Percentiles rank a stretch among this genome's conserved stretches.
These are phyloP conservation scores for Silene latifolia DNA, from an alignment of 148 eudicot genomes.

Conservation along the genomic window DNA sequence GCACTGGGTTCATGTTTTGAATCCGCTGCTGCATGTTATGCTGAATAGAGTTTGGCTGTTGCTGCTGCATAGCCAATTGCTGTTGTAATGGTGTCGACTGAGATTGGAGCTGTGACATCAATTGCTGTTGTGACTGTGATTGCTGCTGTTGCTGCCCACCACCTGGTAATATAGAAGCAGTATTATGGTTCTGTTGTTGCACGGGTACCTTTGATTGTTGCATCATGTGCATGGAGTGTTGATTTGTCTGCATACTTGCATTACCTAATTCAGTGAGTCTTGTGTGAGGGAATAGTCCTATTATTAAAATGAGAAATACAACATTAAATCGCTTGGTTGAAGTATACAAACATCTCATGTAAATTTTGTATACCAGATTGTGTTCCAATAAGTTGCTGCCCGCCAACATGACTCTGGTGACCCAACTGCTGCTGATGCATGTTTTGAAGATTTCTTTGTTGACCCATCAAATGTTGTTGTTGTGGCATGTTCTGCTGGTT, in stretches of 20 bases:
- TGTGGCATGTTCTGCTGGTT: slow-evolving; percentile 56
- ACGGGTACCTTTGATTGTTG: slow-evolving; percentile 59
- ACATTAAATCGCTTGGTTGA: background rate
- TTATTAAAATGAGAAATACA: background rate
- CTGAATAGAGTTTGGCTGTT: slow-evolving; percentile 52
- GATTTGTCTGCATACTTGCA: slow-evolving; percentile 54
- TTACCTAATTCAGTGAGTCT: slow-evolving; percentile 33
- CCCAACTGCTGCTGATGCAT: slow-evolving; percentile 73
- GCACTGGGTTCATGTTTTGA: slow-evolving; percentile 61
- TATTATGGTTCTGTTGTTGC: slow-evolving; percentile 64
- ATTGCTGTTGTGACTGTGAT: slow-evolving; percentile 65
- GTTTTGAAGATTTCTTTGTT: slow-evolving; percentile 48
- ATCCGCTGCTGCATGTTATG: slow-evolving; percentile 81
- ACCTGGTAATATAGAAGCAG: slow-evolving; percentile 32
- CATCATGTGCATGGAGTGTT: slow-evolving; percentile 57
- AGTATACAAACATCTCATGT: slow-evolving; percentile 15
- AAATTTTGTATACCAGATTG: slow-evolving; percentile 62
- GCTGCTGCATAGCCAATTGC: slow-evolving; percentile 69
- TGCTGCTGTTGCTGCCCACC: slow-evolving; percentile 58
- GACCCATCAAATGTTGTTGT: slow-evolving; percentile 43
- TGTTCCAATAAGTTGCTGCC: slow-evolving; percentile 60
- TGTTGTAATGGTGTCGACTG: slow-evolving; percentile 71
- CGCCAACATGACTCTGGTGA: slow-evolving; percentile 48
- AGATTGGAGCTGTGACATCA: slow-evolving; percentile 75
- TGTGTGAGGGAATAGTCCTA: background rate